These are phyloP conservation scores for Punica granatum DNA, from an alignment of 345 rosid species.

Conservation along the genomic window DNA sequence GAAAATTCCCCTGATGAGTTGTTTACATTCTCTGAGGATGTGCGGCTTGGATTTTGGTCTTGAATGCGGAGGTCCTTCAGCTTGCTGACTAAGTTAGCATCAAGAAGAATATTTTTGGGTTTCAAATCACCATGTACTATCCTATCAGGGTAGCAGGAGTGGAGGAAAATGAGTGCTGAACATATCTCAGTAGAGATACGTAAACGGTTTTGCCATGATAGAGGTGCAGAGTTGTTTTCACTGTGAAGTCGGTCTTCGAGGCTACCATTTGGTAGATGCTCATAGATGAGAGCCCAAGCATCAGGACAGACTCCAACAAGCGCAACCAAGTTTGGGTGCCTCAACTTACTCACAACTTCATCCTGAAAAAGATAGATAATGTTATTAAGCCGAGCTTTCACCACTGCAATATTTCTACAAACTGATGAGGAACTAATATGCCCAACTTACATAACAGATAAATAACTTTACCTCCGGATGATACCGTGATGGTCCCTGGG, in stretches of 20 bases:
- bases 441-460: not conserved
- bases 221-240: slow-evolving; percentile 51
- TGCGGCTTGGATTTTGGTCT: slow-evolving; percentile 1
- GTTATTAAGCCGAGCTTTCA: not conserved
- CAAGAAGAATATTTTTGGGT: slow-evolving; percentile 72
- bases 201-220: slow-evolving; percentile 79
- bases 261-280: slow-evolving; percentile 77
- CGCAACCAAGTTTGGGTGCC: slow-evolving; percentile 85
- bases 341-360: slow-evolving; percentile 53
- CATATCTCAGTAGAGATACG: slow-evolving; percentile 71
- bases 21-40: not conserved
- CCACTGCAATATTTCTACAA: not conserved
- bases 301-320: slow-evolving; percentile 87
- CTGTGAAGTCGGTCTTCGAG: slow-evolving; percentile 81
- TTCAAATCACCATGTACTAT: slow-evolving; percentile 80
- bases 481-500: slow-evolving; percentile 11
- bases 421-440: not conserved
- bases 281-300: slow-evolving; percentile 66
- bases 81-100: slow-evolving; percentile 60
- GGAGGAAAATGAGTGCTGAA: slow-evolving; percentile 75
- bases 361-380: slow-evolving; percentile 37
- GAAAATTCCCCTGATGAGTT: slow-evolving; percentile 43
- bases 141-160: slow-evolving; percentile 56
- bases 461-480: slow-evolving; percentile 31
- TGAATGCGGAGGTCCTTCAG: slow-evolving; percentile 57